Percentiles rank a stretch among this genome's conserved stretches.
Conservation (phyloP, 495 filamentous ascomycete species). For the Aspergillus leporis region DNA sequence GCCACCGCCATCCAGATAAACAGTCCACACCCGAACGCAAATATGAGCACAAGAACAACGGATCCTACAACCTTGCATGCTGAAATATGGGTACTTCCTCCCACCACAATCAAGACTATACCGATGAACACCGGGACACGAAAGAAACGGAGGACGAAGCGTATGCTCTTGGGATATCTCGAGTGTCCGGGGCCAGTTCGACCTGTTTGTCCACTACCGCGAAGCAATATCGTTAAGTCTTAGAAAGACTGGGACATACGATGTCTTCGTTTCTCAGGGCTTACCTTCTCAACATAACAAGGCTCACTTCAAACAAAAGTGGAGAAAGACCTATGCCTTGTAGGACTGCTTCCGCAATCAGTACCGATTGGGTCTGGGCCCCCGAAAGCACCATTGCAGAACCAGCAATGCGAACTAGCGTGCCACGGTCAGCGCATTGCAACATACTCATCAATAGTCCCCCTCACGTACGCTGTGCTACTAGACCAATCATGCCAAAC, state of each 20-base stretch:
- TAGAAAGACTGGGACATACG: background rate
- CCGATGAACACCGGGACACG: constrained; percentile 30
- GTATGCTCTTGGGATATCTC: constrained; percentile 27
- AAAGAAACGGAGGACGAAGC: constrained; percentile 30
- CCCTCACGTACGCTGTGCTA: constrained; percentile 28
- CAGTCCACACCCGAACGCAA: constrained; percentile 29
- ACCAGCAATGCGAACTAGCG: constrained; percentile 32
- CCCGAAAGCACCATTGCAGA: constrained; percentile 30
- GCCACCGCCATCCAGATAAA: constrained; percentile 25
- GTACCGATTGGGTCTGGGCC: constrained; percentile 16
- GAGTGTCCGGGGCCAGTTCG: constrained; percentile 33
- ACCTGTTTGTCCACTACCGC: constrained; percentile 32
- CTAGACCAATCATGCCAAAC: constrained; percentile 31
- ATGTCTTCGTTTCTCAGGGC: too few relatives aligned
- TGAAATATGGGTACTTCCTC: constrained; percentile 21
- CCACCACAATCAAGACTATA: constrained; percentile 30
- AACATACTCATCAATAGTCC: background rate
- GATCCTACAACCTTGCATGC: constrained; percentile 27
- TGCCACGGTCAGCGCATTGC: background rate
- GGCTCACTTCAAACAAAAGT: constrained; percentile 37
- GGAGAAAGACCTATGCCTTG: constrained; percentile 37
- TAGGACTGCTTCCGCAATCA: constrained; percentile 28
- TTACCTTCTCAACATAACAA: constrained; percentile 35
- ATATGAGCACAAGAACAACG: constrained; percentile 24
- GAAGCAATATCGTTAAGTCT: background rate